Evolutionary conservation across 345 rosid genomes (phyloP).

Genomic region (Eucalyptus erythrocorys): DNA sequence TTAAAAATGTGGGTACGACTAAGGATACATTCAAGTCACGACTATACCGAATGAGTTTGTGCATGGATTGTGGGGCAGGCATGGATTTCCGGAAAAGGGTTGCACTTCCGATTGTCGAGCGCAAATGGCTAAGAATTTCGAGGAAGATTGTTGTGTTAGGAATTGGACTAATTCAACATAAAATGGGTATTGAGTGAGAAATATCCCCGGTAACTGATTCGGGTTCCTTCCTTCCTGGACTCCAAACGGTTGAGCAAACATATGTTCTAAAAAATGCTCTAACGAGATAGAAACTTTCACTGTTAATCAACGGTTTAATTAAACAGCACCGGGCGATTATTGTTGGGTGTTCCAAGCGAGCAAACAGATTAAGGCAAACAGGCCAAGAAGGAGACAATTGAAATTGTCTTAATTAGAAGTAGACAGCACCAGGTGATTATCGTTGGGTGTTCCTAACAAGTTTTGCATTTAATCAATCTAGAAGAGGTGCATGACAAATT

Average conservation of each 20-base stretch:
- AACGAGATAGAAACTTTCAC: not conserved
- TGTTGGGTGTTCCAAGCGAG: too few species aligned
- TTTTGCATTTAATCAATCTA: not conserved
- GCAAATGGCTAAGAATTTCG: not conserved
- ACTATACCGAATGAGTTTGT: not conserved
- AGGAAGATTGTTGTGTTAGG: not conserved
- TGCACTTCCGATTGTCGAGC: not conserved
- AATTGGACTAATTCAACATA: not conserved
- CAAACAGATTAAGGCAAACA: too few species aligned
- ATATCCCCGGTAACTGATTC: too few species aligned
- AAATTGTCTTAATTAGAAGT: too few species aligned
- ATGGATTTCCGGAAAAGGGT: not conserved
- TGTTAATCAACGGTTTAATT: too few species aligned
- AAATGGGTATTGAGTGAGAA: too few species aligned
- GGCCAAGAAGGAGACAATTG: too few species aligned
- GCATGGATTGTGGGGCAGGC: not conserved
- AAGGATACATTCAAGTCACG: not conserved
- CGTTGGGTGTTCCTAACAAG: not conserved
- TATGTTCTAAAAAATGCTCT: not conserved
- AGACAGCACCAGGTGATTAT: too few species aligned
- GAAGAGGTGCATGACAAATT: conserved; percentile 46
- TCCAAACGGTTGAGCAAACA: too few species aligned
- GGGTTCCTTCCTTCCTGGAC: too few species aligned
- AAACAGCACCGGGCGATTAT: not conserved
- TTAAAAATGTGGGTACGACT: not conserved